Evolutionary conservation across 352 stramenopile genomes (phyloP), one percentile per base, ranked within the genome.

Genomic region (Globisporangium echinulatum): DNA sequence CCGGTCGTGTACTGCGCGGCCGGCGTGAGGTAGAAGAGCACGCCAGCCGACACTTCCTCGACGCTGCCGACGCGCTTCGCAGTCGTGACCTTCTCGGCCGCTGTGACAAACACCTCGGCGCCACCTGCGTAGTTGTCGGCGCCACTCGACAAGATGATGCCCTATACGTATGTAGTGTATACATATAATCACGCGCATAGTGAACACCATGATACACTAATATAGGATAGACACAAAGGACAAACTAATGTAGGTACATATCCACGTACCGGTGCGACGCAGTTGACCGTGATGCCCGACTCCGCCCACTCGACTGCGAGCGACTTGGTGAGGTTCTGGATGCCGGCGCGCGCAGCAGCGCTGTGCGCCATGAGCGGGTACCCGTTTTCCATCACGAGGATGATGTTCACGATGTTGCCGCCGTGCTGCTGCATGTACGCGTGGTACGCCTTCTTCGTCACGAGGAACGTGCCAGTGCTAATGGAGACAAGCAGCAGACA

Each of bases 321-420:
- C 42, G 92, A 97, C 67, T 97, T 97, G 56, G 74, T 93, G 61
- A 98, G 84, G 70, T 98, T 98, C 67, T 98, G 83, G 14, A 98
- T 87, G 13, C 82, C 94, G 25, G 92, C 93, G 50, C 94, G 79
- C 49, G 92, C 90, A 6, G 92, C 91, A n/a, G 83, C 81, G 49
- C 78, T 88, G 73, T 98, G 94, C 14, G 82, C 84, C 83, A 98
- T 97, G 36, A 86, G 59, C 6, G 92, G 92, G 69, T 97, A 97
- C 7, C 95, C 95, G 63, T 97, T 98, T 48, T 92, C 77, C 74
- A 97, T 96, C 40, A 93, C 90, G 8, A 98, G 72, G 19, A 96
- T 97, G 64, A 98, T 98, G 74, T 97, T 98, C 36, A 98, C 93
- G 61, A 98, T 97, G 49, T 80, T 90, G 15, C 92, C 92, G 46